Evolutionary conservation across 371 early-diverging fungal genomes (phyloP), one percentile per base, ranked within the genome.

Genomic region (Rhizomucor miehei): DNA sequence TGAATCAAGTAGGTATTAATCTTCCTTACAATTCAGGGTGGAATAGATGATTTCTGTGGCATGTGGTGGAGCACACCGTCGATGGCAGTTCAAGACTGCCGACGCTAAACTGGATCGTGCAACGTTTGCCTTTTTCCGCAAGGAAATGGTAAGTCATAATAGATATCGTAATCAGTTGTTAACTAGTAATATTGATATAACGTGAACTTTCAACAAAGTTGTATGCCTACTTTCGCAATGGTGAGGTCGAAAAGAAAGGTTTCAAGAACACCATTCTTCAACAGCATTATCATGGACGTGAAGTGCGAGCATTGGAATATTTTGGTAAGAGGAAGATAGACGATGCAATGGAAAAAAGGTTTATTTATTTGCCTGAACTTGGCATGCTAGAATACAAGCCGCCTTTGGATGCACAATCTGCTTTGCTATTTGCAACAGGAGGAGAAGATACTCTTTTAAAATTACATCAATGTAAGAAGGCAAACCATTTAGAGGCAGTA

Each of bases 51-150:
- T 82, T 14, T 73, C 84, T 0, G 72, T 84, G 55, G 77, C 77
- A 21, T 79, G 84, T 57, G 84, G 84, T 12, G 84, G 82, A n/a
- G 82, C 78, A 16, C 78, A 82, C 45, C 63, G 82, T 14, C 71
- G 79, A 3, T 84, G 84, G 84, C 70, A 77, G 21, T 84, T 80
- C 49, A 53, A 63, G 1, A 70, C 77, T 6, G 54, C 66, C 38
- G 80, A 84, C 55, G 67, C 72, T 1, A 69, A 78, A 21, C 36
- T 84, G 29, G 69, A 75, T 51, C 65, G 68, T 14, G 67, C 79
- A 16, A 65, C 71, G 0, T 75, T 84, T 59, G 77, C 75, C 44
- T 84, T 79, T 63, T 69, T 81, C 41, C 67, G 81, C 9, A 77
- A 78, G 25, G 75, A 81, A 52, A 66, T 67, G 44, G 78, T 73